phyloP scores from a whole-genome alignment of 1,139 yeast species.

The Geotrichum restrictum region DNA sequence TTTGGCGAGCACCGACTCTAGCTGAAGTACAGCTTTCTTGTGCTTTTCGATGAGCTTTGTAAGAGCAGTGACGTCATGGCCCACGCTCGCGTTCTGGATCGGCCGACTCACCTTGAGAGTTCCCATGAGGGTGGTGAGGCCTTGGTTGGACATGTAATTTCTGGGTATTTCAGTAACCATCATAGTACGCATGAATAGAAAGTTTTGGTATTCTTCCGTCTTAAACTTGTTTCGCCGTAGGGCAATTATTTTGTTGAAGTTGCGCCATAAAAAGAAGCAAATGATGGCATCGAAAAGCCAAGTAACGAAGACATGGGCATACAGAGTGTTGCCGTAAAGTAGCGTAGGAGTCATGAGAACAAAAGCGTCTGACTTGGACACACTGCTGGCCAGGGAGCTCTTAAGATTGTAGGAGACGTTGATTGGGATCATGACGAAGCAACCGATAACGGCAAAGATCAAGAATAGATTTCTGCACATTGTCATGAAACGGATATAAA shows the following conservation, averaged over 20 bases:
- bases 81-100: constrained; percentile 35
- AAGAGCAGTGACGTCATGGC: constrained; percentile 35
- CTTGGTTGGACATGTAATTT: constrained; percentile 30
- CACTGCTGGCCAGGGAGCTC: constrained; percentile 23
- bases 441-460: constrained; percentile 36
- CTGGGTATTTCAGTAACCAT: constrained; percentile 38
- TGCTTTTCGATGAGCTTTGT: constrained; percentile 34
- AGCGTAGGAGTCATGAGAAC: constrained; percentile 40
- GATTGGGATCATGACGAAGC: constrained; percentile 40
- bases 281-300: constrained; percentile 35
- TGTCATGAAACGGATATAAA: constrained; percentile 36
- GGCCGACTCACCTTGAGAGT: constrained; percentile 22
- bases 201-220: constrained; percentile 32
- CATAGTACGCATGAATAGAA: constrained; percentile 37
- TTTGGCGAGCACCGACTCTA: constrained; percentile 38
- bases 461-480: constrained; percentile 39
- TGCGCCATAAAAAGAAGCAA: constrained; percentile 34
- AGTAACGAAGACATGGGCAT: constrained; percentile 39
- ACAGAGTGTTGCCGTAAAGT: constrained; percentile 35
- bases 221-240: constrained; percentile 33
- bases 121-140: constrained; percentile 29
- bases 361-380: constrained; percentile 36
- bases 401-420: constrained; percentile 37
- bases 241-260: constrained; percentile 32
- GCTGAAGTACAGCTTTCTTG: constrained; percentile 28